These are phyloP conservation scores for Hydrangea macrophylla DNA, from an alignment of 148 eudicot species.

Conservation along the genomic window DNA sequence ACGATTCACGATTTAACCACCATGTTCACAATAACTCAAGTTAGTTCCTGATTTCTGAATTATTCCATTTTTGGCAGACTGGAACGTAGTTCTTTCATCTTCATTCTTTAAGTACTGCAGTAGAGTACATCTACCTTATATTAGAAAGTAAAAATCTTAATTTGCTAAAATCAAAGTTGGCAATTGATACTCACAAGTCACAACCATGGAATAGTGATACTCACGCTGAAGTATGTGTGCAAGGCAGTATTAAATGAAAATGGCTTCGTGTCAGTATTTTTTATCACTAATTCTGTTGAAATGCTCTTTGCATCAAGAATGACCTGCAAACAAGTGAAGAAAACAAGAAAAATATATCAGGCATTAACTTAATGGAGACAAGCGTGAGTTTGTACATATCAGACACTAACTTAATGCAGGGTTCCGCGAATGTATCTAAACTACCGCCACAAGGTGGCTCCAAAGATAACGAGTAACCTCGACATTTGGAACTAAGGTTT, in stretches of 20 bases:
- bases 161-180: not conserved
- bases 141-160: not conserved
- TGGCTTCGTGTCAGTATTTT: conserved; percentile 76
- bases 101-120: not conserved
- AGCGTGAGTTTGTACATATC: no score
- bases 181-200: conserved; percentile 7
- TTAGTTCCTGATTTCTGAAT: not conserved
- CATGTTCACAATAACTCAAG: not conserved
- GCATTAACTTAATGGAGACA: not conserved
- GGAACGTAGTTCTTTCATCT: not conserved
- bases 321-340: conserved; percentile 53
- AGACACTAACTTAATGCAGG: not conserved
- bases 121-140: not conserved
- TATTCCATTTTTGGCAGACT: not conserved
- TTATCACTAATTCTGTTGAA: conserved; percentile 73
- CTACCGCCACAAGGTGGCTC: not conserved
- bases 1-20: no score
- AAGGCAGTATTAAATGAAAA: conserved; percentile 89
- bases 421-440: not conserved
- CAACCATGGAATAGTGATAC: conserved; percentile 21
- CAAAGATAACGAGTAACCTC: not conserved
- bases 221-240: conserved; percentile 88
- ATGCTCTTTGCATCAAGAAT: conserved; percentile 68
- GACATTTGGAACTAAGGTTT: conserved; percentile 2
- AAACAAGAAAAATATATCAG: conserved; percentile 4